A percentile compares a stretch with the other conserved stretches of the same genome.
Evolutionary conservation across 2,329 filamentous ascomycete genomes (phyloP).

Genomic region (Monosporascus sp.): DNA sequence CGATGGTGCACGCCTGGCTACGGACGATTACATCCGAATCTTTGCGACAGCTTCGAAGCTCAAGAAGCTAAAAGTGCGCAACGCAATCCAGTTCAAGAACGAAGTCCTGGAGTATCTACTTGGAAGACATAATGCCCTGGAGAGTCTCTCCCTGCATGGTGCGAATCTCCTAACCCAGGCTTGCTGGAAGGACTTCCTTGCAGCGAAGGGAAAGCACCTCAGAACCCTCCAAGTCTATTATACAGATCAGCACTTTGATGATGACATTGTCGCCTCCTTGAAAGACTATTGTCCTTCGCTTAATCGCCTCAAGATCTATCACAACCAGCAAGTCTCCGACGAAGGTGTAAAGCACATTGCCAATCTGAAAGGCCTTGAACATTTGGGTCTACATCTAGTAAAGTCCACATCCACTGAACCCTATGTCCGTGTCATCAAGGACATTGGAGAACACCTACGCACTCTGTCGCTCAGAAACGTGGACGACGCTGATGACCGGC

Average conservation of each 20-base stretch:
- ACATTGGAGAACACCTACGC: slow-evolving; percentile 60
- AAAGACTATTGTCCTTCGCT: slow-evolving; percentile 62
- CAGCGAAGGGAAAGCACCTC: slow-evolving; percentile 58
- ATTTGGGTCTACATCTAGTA: slow-evolving; percentile 68
- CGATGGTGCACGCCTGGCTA: slow-evolving; percentile 59
- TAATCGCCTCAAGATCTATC: slow-evolving; percentile 70
- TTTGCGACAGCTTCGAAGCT: slow-evolving; percentile 70
- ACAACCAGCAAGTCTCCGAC: slow-evolving; percentile 70
- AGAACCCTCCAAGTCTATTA: slow-evolving; percentile 72
- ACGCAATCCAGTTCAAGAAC: slow-evolving; percentile 90
- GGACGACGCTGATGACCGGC: slow-evolving; percentile 57
- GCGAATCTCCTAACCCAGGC: slow-evolving; percentile 76
- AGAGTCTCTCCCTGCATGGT: slow-evolving; percentile 72
- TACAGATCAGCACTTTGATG: slow-evolving; percentile 75
- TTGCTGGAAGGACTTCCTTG: slow-evolving; percentile 68
- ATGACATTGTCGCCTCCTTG: slow-evolving; percentile 62
- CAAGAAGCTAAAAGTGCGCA: slow-evolving; percentile 68
- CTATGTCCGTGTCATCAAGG: slow-evolving; percentile 56
- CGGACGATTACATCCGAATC: slow-evolving; percentile 73
- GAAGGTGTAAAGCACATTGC: slow-evolving; percentile 61
- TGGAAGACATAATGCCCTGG: slow-evolving; percentile 63
- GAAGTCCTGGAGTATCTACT: slow-evolving; percentile 75
- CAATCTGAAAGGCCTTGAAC: slow-evolving; percentile 58
- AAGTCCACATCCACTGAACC: slow-evolving; percentile 49
- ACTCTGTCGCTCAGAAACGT: slow-evolving; percentile 76